Percentiles rank a stretch among this genome's conserved stretches.
Conservation (phyloP, 2,329 filamentous ascomycete genomes). For the Cercospora sesami region DNA sequence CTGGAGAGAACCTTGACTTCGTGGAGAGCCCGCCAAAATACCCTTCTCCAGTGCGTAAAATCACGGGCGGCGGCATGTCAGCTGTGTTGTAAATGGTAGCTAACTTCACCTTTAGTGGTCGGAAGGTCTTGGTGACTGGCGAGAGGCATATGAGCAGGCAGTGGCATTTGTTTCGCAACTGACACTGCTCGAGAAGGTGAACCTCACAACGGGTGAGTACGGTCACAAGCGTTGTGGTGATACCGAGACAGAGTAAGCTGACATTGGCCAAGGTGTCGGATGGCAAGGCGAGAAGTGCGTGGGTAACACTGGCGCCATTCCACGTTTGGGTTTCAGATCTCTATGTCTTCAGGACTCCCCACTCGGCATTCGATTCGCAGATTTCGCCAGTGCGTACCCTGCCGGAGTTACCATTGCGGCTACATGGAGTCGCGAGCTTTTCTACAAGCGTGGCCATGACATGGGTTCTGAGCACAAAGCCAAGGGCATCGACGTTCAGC, state of each 20-base stretch:
- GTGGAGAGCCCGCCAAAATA: conserved; percentile 66
- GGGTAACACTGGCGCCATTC: conserved; percentile 70
- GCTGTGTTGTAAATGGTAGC: not conserved
- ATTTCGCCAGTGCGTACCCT: conserved; percentile 80
- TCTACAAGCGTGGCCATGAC: conserved; percentile 66
- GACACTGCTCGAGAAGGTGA: conserved; percentile 87
- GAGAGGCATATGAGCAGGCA: conserved; percentile 72
- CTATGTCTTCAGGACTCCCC: conserved; percentile 89
- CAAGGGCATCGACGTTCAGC: conserved; percentile 73
- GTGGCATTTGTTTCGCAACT: conserved; percentile 77
- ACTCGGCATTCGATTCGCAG: conserved; percentile 72
- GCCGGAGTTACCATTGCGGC: conserved; percentile 76
- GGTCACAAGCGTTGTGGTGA: not conserved
- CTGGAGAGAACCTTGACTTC: conserved; percentile 28
- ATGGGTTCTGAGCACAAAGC: conserved; percentile 74
- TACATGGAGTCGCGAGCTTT: conserved; percentile 74
- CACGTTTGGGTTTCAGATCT: conserved; percentile 66
- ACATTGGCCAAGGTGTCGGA: conserved; percentile 60
- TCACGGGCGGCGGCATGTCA: not conserved
- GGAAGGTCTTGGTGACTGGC: conserved; percentile 72
- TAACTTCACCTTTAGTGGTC: conserved; percentile 59
- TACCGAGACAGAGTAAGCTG: not conserved
- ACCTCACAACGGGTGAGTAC: conserved; percentile 68
- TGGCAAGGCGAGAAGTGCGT: conserved; percentile 74
- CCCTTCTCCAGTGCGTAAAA: conserved; percentile 62